Percentiles rank a stretch among this genome's conserved stretches.
Conservation (phyloP, 192 early-diverging fungal genomes). For the Backusella psychrophila region DNA sequence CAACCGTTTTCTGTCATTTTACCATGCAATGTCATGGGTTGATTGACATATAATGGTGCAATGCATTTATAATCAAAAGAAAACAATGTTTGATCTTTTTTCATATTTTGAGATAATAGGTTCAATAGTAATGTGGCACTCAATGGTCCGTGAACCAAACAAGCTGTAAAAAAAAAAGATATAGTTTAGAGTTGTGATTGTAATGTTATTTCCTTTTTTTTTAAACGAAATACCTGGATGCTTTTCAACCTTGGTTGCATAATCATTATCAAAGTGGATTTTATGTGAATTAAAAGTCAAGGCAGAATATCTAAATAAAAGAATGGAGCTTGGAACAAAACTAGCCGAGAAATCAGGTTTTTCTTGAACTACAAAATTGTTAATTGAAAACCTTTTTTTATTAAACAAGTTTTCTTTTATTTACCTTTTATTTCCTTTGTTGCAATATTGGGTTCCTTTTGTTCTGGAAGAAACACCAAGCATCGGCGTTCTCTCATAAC, state of each 20-base stretch:
- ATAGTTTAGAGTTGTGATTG: not conserved
- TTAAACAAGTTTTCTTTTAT: not conserved
- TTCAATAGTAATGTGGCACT: slow-evolving; percentile 14
- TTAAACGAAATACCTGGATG: not conserved
- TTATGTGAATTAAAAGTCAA: slow-evolving; percentile 17
- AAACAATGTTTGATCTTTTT: not conserved
- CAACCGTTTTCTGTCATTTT: not conserved
- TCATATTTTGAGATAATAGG: not conserved
- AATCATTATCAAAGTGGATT: slow-evolving; percentile 17
- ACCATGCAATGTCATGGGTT: not conserved
- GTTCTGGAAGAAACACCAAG: slow-evolving; percentile 61
- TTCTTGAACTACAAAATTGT: not conserved
- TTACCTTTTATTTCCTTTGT: slow-evolving; percentile 1
- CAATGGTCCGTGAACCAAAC: slow-evolving; percentile 16
- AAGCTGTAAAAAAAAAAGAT: not conserved
- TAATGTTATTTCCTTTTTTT: not conserved
- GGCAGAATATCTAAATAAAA: slow-evolving; percentile 17
- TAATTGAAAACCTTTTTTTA: not conserved
- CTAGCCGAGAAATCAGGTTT: not conserved
- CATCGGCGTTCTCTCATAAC: slow-evolving; percentile 64
- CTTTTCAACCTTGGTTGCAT: slow-evolving; percentile 7
- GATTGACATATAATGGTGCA: slow-evolving; percentile 7
- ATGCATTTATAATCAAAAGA: slow-evolving; percentile 14
- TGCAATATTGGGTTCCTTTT: not conserved
- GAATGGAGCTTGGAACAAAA: not conserved